Base-by-base conservation (phyloP, 176 grass and related monocot genomes). In the Bothriochloa decipiens region DNA sequence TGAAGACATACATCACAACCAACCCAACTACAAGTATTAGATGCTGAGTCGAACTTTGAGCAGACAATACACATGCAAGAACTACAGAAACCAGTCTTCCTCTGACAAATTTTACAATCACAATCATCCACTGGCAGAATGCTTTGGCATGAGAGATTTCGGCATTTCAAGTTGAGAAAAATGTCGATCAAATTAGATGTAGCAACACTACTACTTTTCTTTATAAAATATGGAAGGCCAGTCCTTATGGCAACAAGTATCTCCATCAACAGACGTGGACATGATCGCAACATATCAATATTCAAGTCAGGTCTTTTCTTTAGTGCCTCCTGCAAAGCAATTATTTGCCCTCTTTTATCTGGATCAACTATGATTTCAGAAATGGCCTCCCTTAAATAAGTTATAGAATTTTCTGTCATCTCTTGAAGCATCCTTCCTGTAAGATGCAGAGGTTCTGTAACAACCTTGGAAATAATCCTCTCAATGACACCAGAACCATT, bases 11-110 rank as follows among this genome's bases (percentile, higher is more conserved):
- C 80, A 75, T 95, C 96, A 83, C 93, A 98, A 63, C 96, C 96
- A 83, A 98, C 96, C 96, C 96, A 98, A 63, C 91, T 89, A 75
- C 96, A 98, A 16, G 96, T 98, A 88, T 98, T 95, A 62, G 82
- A 93, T 87, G 93, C 92, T 76, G 76, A 84, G 62, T 98, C 96
- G 78, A 98, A 98, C 66, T 93, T 95, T 17, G 78, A 91, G 66
- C 96, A 98, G 50, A 94, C 83, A 77, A 88, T 85, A 80, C 96
- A 98, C 91, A 95, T 98, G 83, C 96, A 98, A 50, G 77, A 77
- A 79, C 93, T 94, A 75, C 96, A 98, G 80, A 98, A 98, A 64
- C 96, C 96, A 64, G 47, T 46, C 85, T 84, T 92, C 73, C 63
- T 60, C 70, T 63, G 70, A 75, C 96, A 98, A 83, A 95, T 57